Conservation (phyloP, 129 eudicot genomes). For the carrot (Daucus carota) region DNA sequence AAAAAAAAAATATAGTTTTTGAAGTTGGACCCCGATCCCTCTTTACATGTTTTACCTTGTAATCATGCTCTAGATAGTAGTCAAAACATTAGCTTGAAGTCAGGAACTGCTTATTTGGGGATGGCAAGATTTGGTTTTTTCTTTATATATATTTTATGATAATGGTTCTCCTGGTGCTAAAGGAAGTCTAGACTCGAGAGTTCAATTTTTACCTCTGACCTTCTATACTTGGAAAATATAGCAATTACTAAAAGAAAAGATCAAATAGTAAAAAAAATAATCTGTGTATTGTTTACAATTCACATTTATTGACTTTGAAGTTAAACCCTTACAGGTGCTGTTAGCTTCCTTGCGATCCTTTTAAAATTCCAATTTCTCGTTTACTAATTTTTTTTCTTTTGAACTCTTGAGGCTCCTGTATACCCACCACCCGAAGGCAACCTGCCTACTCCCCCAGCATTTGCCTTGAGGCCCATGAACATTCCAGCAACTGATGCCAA, state of each 20-base stretch:
- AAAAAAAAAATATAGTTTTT: neutral
- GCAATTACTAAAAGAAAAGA: neutral
- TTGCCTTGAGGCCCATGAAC: slow-evolving; percentile 33
- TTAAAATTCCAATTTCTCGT: neutral
- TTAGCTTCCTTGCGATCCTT: neutral
- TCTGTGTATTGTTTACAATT: neutral
- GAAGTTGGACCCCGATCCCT: neutral
- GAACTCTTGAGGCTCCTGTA: slow-evolving; percentile 39
- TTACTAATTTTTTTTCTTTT: slow-evolving; percentile 19
- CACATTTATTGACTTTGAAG: neutral
- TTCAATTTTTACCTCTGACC: neutral
- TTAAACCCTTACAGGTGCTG: neutral
- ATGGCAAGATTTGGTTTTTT: neutral
- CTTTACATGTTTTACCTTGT: neutral
- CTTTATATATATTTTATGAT: neutral
- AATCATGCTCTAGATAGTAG: neutral
- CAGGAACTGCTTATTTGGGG: neutral
- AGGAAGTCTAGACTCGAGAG: neutral
- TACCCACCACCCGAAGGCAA: slow-evolving; percentile 52
- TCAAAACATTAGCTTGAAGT: neutral
- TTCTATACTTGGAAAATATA: neutral
- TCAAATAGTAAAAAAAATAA: too few relatives aligned
- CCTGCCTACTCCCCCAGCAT: slow-evolving; percentile 78
- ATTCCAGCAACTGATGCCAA: slow-evolving; percentile 45
- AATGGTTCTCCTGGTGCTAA: neutral